A percentile compares a stretch with the other conserved stretches of the same genome.
These are phyloP conservation scores for Flagelloscypha sp. DNA, from an alignment of 768 basidiomycete genomes.

Conservation along the genomic window DNA sequence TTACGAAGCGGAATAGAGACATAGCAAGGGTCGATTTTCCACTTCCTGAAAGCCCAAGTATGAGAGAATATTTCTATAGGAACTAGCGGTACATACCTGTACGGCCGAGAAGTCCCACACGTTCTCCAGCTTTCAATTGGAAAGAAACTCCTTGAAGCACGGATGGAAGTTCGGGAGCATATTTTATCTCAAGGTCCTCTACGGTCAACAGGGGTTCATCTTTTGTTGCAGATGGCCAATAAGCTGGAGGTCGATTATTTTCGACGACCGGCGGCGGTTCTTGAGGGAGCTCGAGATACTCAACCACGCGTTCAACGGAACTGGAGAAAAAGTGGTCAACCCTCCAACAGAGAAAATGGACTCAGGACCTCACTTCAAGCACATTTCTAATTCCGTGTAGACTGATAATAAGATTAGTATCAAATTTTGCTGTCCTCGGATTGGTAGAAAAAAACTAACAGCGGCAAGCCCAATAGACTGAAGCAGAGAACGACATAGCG, in stretches of 20 bases:
- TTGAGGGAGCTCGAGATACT: constrained; percentile 45
- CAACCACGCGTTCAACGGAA: constrained; percentile 48
- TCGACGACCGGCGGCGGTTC: constrained; percentile 42
- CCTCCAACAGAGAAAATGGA: not conserved
- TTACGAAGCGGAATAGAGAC: constrained; percentile 29
- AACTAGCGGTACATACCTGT: constrained; percentile 23
- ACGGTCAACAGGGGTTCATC: constrained; percentile 31
- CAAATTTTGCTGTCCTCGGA: constrained; percentile 38
- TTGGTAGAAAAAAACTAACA: too few species aligned
- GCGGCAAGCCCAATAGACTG: constrained; percentile 35
- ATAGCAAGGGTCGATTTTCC: constrained; percentile 26
- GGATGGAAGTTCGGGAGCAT: constrained; percentile 43
- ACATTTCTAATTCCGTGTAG: constrained; percentile 38
- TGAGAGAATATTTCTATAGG: constrained; percentile 2
- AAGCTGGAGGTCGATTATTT: constrained; percentile 40
- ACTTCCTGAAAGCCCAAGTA: constrained; percentile 21
- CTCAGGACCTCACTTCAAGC: constrained; percentile 27
- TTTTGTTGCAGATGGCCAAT: constrained; percentile 39
- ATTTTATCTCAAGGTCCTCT: constrained; percentile 41
- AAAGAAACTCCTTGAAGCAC: constrained; percentile 43
- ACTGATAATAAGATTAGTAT: not conserved
- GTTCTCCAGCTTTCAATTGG: constrained; percentile 37
- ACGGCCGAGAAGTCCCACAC: constrained; percentile 44
- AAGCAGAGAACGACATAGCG: constrained; percentile 42
- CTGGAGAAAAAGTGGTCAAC: constrained; percentile 11